phyloP scores from a whole-genome alignment of 441 rosid genomes.

The Gossypium gossypioides region DNA sequence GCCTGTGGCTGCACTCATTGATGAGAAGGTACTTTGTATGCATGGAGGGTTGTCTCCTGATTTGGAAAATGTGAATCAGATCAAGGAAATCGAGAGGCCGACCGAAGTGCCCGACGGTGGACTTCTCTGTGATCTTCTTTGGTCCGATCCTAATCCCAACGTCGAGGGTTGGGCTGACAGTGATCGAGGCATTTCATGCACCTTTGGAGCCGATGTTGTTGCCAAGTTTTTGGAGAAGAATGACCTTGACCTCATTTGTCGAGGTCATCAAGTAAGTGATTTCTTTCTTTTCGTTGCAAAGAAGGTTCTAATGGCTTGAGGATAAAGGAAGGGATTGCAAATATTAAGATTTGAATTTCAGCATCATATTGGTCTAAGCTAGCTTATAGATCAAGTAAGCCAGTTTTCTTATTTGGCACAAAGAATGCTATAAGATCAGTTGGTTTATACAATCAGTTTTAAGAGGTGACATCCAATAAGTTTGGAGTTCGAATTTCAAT shows the following conservation, averaged over 20 bases:
- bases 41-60: conserved; percentile 95
- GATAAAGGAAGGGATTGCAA: too few relatives aligned
- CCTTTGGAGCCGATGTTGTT: conserved; percentile 76
- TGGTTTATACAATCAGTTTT: too few relatives aligned
- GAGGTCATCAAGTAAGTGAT: conserved; percentile 85
- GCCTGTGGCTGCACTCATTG: conserved; percentile 88
- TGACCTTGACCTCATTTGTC: conserved; percentile 86
- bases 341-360: neutral
- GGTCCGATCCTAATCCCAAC: conserved; percentile 87
- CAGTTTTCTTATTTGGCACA: neutral
- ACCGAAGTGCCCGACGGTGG: conserved; percentile 83
- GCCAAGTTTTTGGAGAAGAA: conserved; percentile 80
- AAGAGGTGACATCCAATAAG: too few relatives aligned
- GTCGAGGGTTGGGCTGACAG: conserved; percentile 79
- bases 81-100: conserved; percentile 72
- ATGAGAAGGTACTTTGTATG: conserved; percentile 88
- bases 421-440: too few relatives aligned
- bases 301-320: too few relatives aligned
- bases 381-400: neutral
- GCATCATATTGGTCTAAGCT: neutral
- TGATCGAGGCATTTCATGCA: conserved; percentile 87
- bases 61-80: conserved; percentile 59
- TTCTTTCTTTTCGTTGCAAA: neutral
- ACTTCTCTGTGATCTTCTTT: conserved; percentile 85
- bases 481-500: too few relatives aligned